phyloP scores from a whole-genome alignment of 257 asterid genomes.

The Nicotiana knightiana region DNA sequence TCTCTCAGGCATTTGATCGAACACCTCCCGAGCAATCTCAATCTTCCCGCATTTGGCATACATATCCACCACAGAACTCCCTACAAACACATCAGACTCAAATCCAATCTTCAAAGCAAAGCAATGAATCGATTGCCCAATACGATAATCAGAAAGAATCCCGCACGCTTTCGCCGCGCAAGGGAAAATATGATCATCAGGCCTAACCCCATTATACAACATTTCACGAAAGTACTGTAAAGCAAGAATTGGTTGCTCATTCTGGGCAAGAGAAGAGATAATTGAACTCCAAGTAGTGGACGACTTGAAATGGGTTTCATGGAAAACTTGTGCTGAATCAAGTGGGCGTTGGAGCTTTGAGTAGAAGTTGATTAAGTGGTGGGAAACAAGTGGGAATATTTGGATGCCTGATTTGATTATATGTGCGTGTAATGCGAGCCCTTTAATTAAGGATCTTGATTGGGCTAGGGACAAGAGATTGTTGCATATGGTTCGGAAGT shows the following conservation, averaged over 20 bases:
- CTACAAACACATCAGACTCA: conserved; percentile 55
- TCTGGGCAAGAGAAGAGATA: conserved; percentile 59
- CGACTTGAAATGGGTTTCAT: conserved; percentile 49
- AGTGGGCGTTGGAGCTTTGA: conserved; percentile 59
- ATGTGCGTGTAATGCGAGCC: conserved; percentile 58
- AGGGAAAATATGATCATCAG: conserved; percentile 61
- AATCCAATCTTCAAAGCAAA: conserved; percentile 45
- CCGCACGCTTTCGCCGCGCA: conserved; percentile 60
- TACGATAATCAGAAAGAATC: conserved; percentile 17
- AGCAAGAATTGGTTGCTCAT: conserved; percentile 56
- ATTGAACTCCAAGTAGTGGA: conserved; percentile 87
- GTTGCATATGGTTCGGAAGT: conserved; percentile 47
- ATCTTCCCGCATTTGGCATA: conserved; percentile 65
- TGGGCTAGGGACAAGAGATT: conserved; percentile 48
- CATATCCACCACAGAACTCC: conserved; percentile 76
- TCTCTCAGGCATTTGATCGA: conserved; percentile 75
- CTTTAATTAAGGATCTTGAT: conserved; percentile 31
- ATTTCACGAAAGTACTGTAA: conserved; percentile 43
- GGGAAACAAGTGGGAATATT: conserved; percentile 50
- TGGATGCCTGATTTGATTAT: conserved; percentile 57
- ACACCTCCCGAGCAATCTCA: conserved; percentile 56
- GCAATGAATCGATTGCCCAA: conserved; percentile 63
- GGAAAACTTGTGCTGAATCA: conserved; percentile 45
- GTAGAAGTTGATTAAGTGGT: conserved; percentile 75
- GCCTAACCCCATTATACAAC: conserved; percentile 33